A percentile compares a stretch with the other conserved stretches of the same genome.
Conservation (phyloP, 768 basidiomycete genomes). For the Pulveroboletus sp. region DNA sequence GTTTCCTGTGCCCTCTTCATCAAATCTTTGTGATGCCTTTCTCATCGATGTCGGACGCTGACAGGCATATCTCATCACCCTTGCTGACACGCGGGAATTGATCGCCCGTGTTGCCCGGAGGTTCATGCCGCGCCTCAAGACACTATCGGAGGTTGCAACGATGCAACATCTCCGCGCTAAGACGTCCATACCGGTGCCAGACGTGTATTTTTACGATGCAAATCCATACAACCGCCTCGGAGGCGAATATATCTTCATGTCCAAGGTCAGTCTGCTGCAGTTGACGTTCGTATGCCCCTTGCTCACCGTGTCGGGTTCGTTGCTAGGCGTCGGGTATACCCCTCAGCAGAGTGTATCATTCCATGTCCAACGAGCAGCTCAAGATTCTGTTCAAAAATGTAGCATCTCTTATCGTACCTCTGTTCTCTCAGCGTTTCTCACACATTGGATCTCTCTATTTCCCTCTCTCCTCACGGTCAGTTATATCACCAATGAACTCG, state of each 20-base stretch:
- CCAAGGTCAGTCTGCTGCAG: conserved; percentile 50
- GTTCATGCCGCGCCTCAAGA: conserved; percentile 84
- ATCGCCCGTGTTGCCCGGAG: conserved; percentile 79
- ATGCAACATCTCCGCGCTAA: conserved; percentile 72
- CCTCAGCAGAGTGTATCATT: conserved; percentile 65
- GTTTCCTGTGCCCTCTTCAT: neutral
- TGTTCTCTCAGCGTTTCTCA: conserved; percentile 74
- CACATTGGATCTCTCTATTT: conserved; percentile 72
- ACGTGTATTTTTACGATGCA: conserved; percentile 71
- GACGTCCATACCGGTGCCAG: conserved; percentile 69
- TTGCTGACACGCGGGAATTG: conserved; percentile 55
- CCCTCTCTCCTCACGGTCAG: conserved; percentile 6
- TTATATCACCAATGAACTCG: conserved; percentile 19
- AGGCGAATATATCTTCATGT: conserved; percentile 84
- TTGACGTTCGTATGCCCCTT: neutral
- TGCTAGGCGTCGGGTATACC: conserved; percentile 69
- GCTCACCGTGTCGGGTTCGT: neutral
- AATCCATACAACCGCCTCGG: conserved; percentile 83
- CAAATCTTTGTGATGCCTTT: neutral
- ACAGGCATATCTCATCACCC: conserved; percentile 76
- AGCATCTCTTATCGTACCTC: conserved; percentile 60
- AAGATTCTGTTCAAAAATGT: conserved; percentile 63
- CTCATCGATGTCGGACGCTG: neutral
- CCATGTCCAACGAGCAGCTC: conserved; percentile 60
- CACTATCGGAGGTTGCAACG: conserved; percentile 82